These are phyloP conservation scores for Nectriaceae sp. DNA, from an alignment of 2,329 filamentous ascomycete genomes.

Conservation along the genomic window DNA sequence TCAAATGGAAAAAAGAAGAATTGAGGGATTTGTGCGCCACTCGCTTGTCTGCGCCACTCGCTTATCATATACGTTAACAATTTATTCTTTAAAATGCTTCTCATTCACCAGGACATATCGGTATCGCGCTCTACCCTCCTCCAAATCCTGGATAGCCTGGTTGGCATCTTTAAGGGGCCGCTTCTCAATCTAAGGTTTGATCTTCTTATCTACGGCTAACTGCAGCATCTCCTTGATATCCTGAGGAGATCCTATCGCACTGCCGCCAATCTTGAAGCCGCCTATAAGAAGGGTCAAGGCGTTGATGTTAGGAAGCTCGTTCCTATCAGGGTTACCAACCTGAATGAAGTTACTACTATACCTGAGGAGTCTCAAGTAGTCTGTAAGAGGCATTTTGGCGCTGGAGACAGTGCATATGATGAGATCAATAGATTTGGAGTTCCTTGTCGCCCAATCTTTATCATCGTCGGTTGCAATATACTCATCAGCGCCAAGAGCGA, in stretches of 20 bases:
- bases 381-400: not conserved
- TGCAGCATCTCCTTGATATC: conserved; percentile 57
- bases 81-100: conserved; percentile 11
- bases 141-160: conserved; percentile 52
- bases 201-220: conserved; percentile 52
- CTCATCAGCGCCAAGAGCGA: not conserved
- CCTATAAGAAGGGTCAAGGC: conserved; percentile 6
- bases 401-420: not conserved
- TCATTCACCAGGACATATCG: conserved; percentile 45
- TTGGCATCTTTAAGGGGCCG: conserved; percentile 42
- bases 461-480: conserved; percentile 2
- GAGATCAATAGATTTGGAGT: not conserved
- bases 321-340: not conserved
- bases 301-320: conserved; percentile 41
- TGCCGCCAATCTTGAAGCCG: not conserved
- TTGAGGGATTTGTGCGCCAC: no score
- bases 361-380: not conserved
- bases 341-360: not conserved
- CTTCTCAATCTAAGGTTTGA: conserved; percentile 55
- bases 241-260: conserved; percentile 19
- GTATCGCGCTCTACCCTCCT: conserved; percentile 48
- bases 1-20: no score
- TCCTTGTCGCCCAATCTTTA: not conserved
- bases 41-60: no score
- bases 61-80: no score